Evolutionary conservation across 148 eudicot species (phyloP).

Genomic region (Euryodendron excelsum): DNA sequence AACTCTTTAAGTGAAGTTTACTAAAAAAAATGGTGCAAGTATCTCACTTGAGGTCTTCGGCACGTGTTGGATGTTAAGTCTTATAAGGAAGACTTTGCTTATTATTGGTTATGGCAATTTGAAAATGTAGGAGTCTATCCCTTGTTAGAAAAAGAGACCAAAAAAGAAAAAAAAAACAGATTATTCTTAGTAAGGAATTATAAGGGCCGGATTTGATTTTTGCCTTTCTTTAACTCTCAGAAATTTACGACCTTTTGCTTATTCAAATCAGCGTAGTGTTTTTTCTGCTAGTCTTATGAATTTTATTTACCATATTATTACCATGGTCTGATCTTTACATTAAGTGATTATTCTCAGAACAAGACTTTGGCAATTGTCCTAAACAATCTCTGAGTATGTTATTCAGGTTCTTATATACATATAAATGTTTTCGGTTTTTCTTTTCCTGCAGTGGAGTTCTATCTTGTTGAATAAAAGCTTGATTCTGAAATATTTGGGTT

Average conservation of each 20-base stretch:
- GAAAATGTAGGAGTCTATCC: neutral
- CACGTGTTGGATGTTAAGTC: neutral
- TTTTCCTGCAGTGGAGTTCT: too few relatives aligned
- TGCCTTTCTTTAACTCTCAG: neutral
- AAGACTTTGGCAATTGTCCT: neutral
- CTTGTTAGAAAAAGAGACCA: conserved; percentile 2
- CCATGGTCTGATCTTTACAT: neutral
- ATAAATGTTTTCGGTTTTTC: too few relatives aligned
- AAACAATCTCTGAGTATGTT: too few relatives aligned
- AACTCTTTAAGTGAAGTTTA: neutral
- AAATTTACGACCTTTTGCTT: neutral
- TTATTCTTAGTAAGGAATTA: too few relatives aligned
- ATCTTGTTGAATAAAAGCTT: too few relatives aligned
- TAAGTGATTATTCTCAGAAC: neutral
- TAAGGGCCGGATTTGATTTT: neutral
- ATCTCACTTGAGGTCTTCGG: too few relatives aligned
- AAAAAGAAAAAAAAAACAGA: too few relatives aligned
- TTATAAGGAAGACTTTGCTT: neutral
- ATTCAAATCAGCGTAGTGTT: neutral
- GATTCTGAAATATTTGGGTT: neutral
- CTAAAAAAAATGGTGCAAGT: neutral
- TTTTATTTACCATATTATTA: neutral
- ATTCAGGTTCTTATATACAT: too few relatives aligned
- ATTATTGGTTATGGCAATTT: neutral
- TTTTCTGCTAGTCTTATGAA: neutral